Evolutionary conservation across 2,329 filamentous ascomycete genomes (phyloP).

Genomic region (Teratosphaeria viscida): DNA sequence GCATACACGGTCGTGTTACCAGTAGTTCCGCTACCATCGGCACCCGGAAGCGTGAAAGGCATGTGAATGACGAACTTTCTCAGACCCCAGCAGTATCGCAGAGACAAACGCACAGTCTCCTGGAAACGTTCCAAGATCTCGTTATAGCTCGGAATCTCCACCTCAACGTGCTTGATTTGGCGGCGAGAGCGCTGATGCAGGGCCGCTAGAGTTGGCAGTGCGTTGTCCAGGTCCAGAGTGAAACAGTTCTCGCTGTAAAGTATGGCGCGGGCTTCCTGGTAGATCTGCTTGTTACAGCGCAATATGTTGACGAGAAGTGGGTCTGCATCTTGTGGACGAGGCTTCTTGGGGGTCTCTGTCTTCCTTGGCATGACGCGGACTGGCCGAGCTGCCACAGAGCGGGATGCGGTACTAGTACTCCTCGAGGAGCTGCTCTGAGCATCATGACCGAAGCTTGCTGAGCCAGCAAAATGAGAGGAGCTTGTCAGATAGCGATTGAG

Average conservation of each 20-base stretch:
- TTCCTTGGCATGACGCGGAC: neutral
- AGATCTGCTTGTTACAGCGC: constrained; percentile 29
- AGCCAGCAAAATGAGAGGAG: neutral
- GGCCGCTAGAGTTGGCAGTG: constrained; percentile 27
- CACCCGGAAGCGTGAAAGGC: constrained; percentile 22
- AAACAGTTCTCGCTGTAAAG: constrained; percentile 33
- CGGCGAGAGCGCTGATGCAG: constrained; percentile 34
- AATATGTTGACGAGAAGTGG: constrained; percentile 31
- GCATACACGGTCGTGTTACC: constrained; percentile 35
- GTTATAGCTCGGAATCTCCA: constrained; percentile 37
- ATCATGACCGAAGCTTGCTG: neutral
- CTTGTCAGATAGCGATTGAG: neutral
- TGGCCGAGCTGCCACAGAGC: neutral
- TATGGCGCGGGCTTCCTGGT: constrained; percentile 30
- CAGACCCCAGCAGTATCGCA: constrained; percentile 38
- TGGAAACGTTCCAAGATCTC: constrained; percentile 38
- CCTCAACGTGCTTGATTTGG: constrained; percentile 33
- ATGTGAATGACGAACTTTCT: constrained; percentile 32
- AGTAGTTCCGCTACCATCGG: constrained; percentile 20
- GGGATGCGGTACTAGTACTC: neutral
- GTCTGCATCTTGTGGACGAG: constrained; percentile 21
- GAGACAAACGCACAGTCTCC: constrained; percentile 34
- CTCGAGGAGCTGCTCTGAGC: neutral
- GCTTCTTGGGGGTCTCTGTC: neutral
- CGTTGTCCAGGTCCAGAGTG: constrained; percentile 28